phyloP scores from a whole-genome alignment of 2,329 filamentous ascomycete species.

The Fusarium devonianum region DNA sequence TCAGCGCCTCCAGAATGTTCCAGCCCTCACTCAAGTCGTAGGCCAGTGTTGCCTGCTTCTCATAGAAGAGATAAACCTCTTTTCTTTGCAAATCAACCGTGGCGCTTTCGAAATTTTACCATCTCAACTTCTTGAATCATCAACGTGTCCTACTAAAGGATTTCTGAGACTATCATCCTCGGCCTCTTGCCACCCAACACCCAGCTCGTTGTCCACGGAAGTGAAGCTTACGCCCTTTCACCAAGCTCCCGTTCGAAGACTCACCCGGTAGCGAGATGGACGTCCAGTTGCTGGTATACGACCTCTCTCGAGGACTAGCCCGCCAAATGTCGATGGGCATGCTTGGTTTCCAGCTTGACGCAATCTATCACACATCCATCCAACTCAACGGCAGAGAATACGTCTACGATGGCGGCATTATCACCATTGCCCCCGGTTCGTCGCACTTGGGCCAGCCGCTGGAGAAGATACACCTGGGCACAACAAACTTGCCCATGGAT shows the following conservation, averaged over 20 bases:
- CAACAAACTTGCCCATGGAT: slow-evolving; percentile 79
- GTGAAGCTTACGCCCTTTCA: too few species aligned
- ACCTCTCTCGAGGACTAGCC: slow-evolving; percentile 71
- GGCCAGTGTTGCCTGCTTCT: slow-evolving; percentile 37
- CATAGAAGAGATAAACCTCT: background rate
- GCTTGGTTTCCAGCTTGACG: slow-evolving; percentile 75
- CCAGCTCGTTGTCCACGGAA: too few species aligned
- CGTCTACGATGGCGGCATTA: slow-evolving; percentile 87
- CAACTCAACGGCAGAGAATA: slow-evolving; percentile 87
- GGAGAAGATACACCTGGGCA: slow-evolving; percentile 76
- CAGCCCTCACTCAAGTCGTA: slow-evolving; percentile 31
- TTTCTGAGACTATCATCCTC: too few species aligned
- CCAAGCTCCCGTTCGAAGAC: background rate
- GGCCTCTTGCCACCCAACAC: too few species aligned
- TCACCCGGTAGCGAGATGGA: slow-evolving; percentile 61
- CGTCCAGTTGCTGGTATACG: slow-evolving; percentile 79
- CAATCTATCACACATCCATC: slow-evolving; percentile 93
- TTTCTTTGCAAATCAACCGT: background rate
- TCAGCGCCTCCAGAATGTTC: slow-evolving; percentile 39
- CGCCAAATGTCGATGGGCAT: slow-evolving; percentile 61
- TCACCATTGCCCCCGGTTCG: slow-evolving; percentile 78
- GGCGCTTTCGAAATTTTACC: background rate
- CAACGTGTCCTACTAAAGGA: too few species aligned
- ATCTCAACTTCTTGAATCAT: background rate
- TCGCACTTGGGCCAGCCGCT: slow-evolving; percentile 89